A percentile compares a stretch with the other conserved stretches of the same genome.
phyloP scores from a whole-genome alignment of 2,329 filamentous ascomycete species.

The Aspergillus fijiensis region DNA sequence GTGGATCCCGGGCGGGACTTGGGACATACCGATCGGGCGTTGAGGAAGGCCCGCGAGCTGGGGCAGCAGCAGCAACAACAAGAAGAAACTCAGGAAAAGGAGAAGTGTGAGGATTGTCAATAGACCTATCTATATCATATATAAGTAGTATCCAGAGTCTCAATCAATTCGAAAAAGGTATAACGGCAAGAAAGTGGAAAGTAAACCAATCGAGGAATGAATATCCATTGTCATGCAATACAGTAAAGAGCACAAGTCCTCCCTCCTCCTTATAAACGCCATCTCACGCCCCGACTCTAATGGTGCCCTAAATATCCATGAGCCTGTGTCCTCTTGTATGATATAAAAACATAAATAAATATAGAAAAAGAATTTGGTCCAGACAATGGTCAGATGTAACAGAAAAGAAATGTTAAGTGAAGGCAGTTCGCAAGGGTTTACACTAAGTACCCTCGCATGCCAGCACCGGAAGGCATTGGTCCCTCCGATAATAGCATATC shows the following conservation, averaged over 20 bases:
- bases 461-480: neutral
- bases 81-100: conserved; percentile 15
- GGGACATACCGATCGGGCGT: conserved; percentile 72
- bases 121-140: conserved; percentile 14
- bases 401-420: conserved; percentile 8
- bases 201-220: neutral
- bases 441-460: neutral
- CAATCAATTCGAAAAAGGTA: too few relatives aligned
- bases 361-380: neutral
- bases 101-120: conserved; percentile 30
- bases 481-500: neutral
- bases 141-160: conserved; percentile 5
- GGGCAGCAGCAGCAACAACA: too few relatives aligned
- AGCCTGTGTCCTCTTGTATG: conserved; percentile 10
- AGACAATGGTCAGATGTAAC: neutral
- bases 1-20: conserved; percentile 75
- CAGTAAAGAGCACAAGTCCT: conserved; percentile 6
- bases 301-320: conserved; percentile 8
- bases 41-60: conserved; percentile 16
- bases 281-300: conserved; percentile 20
- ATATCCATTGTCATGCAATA: neutral
- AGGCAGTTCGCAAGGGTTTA: neutral
- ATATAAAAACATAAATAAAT: conserved; percentile 2
- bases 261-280: conserved; percentile 15
- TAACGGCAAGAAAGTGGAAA: too few relatives aligned